Evolutionary conservation across 2,329 filamentous ascomycete species (phyloP).

Genomic region (Rhynchosporium secalis): DNA sequence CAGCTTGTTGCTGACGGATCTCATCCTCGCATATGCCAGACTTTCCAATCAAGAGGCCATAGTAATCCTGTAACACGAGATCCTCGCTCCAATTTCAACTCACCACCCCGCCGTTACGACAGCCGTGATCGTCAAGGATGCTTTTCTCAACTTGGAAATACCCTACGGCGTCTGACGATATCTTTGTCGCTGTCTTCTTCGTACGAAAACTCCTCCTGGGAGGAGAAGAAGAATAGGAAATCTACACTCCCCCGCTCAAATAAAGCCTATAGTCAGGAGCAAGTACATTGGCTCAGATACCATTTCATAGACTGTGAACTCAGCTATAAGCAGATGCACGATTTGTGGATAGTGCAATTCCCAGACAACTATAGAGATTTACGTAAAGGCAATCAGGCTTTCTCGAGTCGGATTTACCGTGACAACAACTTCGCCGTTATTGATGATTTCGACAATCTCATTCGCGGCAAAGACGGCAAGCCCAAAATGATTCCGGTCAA

Average conservation of each 20-base stretch:
- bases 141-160: background rate
- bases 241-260: background rate
- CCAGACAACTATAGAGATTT: background rate
- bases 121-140: background rate
- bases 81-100: background rate
- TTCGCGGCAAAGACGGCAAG: conserved; percentile 10
- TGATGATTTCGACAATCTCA: conserved; percentile 3
- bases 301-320: conserved; percentile 6
- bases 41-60: background rate
- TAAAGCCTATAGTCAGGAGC: conserved; percentile 14
- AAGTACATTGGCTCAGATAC: conserved; percentile 18
- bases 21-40: background rate
- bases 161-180: background rate
- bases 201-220: background rate
- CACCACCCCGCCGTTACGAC: background rate
- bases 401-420: conserved; percentile 15
- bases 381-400: background rate
- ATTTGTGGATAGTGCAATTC: conserved; percentile 8
- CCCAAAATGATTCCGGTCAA: background rate
- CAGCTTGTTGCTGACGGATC: background rate
- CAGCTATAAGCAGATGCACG: background rate
- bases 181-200: background rate
- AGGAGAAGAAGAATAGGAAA: conserved; percentile 1
- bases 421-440: conserved; percentile 8
- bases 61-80: background rate